Base-by-base conservation (phyloP, 768 basidiomycete species). In the Russula griseocarnosa region DNA sequence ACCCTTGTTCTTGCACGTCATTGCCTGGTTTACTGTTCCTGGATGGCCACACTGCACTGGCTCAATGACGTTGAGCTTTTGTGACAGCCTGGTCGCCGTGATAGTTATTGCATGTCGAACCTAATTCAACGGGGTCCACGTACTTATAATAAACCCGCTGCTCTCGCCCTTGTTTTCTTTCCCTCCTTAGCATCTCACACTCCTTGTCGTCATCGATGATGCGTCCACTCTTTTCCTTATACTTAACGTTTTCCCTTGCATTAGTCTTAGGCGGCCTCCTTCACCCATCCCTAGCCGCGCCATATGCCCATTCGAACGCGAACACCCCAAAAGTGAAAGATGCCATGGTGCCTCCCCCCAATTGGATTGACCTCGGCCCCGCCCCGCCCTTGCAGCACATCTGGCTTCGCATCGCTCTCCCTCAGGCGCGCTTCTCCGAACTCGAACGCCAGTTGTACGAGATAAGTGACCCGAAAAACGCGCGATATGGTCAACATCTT, bases 351-450 rank as follows among this genome's bases (percentile, higher is more conserved):
- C 70, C 76, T 38, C 86, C 86, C 63, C 74, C 53, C 32, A 81
- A 80, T 13, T 87, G 85, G 86, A 60, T 72, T 30, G 72, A 74
- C 61, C 75, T 78, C 1, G 74, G 76, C 44, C 71, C 74, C 36
- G 79, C 85, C 24, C 75, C 79, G 11, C 65, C 79, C 1, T 73
- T 79, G 64, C 78, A 82, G 67, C 71, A 70, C n/a, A 77, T 88
- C 49, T 72, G 76, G 52, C 79, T 87, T 68, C 84, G 82, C 30
- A 64, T 73, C 24, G 72, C 63, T 11, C 67, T 73, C 0, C 60
- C 65, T 28, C 72, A 73, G 67, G 32, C 57, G 16, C 61, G 69
- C 18, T 70, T 73, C 50, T 42, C 47, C 14, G 65, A 65, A 28
- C 67, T 73, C 32, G 73, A 72, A 52, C 26, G 56, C 24, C 62